These are phyloP conservation scores for Orbilia ellipsospora DNA, from an alignment of 2,329 filamentous ascomycete genomes.

Conservation along the genomic window DNA sequence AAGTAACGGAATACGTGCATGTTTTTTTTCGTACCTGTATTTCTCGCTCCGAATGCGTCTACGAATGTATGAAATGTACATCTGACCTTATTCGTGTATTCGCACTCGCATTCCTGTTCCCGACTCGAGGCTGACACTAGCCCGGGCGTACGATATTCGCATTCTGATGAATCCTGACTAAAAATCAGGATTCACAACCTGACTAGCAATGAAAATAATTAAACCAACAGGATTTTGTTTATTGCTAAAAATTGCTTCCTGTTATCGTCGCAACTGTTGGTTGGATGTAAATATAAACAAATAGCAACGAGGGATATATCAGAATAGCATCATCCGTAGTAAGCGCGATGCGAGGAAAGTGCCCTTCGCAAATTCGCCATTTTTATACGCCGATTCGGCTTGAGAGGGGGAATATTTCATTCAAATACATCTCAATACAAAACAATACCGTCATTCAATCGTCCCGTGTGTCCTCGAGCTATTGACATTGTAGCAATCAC, in stretches of 20 bases:
- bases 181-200: conserved; percentile 2
- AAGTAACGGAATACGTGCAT: too few relatives aligned
- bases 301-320: too few relatives aligned
- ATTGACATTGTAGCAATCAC: too few relatives aligned
- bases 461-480: conserved; percentile 40
- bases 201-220: too few relatives aligned
- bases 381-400: conserved; percentile 54
- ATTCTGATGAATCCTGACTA: too few relatives aligned
- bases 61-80: conserved; percentile 1
- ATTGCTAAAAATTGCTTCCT: not conserved
- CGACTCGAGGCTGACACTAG: conserved; percentile 1
- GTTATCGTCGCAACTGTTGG: not conserved
- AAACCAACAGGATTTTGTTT: too few relatives aligned
- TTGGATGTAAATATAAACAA: not conserved
- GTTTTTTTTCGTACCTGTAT: too few relatives aligned
- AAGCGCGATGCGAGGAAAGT: conserved; percentile 9
- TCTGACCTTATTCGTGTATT: not conserved
- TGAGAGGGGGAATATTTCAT: not conserved
- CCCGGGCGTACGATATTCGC: not conserved
- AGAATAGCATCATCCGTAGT: not conserved
- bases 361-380: conserved; percentile 38
- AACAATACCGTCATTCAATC: conserved; percentile 6
- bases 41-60: not conserved
- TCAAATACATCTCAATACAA: conserved; percentile 16
- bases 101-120: conserved; percentile 16